A percentile compares a stretch with the other conserved stretches of the same genome.
These are phyloP conservation scores for Anastatica hierochuntica DNA, from an alignment of 345 rosid species.

Conservation along the genomic window DNA sequence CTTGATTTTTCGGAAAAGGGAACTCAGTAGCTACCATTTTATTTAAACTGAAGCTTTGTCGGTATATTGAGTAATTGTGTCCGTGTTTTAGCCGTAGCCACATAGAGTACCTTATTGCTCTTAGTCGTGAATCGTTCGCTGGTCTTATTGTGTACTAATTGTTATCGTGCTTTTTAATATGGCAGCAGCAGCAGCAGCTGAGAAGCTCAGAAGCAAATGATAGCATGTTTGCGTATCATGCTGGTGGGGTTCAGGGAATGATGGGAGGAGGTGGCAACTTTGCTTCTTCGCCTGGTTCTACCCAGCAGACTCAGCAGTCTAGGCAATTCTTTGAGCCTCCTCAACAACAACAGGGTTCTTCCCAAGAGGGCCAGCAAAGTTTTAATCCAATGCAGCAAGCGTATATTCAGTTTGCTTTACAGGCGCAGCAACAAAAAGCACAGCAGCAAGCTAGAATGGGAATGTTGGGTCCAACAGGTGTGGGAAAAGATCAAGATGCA, in stretches of 20 bases:
- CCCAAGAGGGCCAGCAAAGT: constrained; percentile 67
- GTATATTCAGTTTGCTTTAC: constrained; percentile 66
- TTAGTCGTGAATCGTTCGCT: neutral
- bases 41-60: neutral
- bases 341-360: constrained; percentile 35
- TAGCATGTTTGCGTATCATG: constrained; percentile 63
- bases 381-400: constrained; percentile 81
- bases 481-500: constrained; percentile 60
- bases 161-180: neutral
- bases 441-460: constrained; percentile 81
- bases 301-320: constrained; percentile 74
- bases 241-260: constrained; percentile 59
- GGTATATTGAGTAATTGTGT: neutral
- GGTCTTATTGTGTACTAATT: neutral
- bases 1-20: neutral
- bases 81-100: neutral
- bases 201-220: constrained; percentile 76
- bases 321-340: constrained; percentile 69
- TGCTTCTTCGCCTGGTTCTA: constrained; percentile 55
- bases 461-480: constrained; percentile 35
- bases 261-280: constrained; percentile 63
- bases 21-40: too few relatives aligned
- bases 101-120: neutral
- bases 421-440: constrained; percentile 65
- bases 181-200: constrained; percentile 35